Percentiles rank a stretch among this genome's conserved stretches.
Evolutionary conservation across 192 early-diverging fungal species (phyloP).

Genomic region (Podila horticola): DNA sequence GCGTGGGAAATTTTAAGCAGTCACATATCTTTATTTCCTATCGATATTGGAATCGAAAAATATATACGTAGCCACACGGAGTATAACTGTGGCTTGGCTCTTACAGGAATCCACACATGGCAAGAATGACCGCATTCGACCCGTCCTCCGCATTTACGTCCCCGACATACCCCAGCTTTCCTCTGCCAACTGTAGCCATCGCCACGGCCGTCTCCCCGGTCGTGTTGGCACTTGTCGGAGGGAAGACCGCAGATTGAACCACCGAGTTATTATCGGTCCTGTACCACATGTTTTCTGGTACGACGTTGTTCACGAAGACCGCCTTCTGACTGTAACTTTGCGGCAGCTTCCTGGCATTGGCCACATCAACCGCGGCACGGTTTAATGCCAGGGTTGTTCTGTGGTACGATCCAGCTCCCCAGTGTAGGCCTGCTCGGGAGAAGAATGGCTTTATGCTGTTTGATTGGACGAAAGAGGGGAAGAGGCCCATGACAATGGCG

Average conservation of each 20-base stretch:
- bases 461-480: conserved; percentile 33
- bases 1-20: too few relatives aligned
- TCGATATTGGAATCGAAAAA: too few relatives aligned
- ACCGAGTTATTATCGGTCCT: conserved; percentile 37
- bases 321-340: conserved; percentile 40
- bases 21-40: too few relatives aligned
- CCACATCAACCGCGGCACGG: conserved; percentile 33
- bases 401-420: conserved; percentile 38
- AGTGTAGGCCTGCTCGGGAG: conserved; percentile 35
- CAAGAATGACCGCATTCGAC: conserved; percentile 47
- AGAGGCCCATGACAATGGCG: conserved; percentile 38
- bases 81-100: too few relatives aligned
- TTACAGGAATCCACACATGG: conserved; percentile 43
- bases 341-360: conserved; percentile 40
- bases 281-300: conserved; percentile 39
- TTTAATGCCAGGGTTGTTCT: conserved; percentile 46
- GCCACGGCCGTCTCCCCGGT: conserved; percentile 40
- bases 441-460: conserved; percentile 31
- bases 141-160: conserved; percentile 41
- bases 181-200: conserved; percentile 43
- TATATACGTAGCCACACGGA: too few relatives aligned
- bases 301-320: conserved; percentile 37
- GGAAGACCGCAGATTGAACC: conserved; percentile 34
- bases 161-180: conserved; percentile 43
- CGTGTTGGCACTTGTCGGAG: conserved; percentile 41